phyloP scores from a whole-genome alignment of 805 yeast species.

The Soucietia sequanensis region DNA sequence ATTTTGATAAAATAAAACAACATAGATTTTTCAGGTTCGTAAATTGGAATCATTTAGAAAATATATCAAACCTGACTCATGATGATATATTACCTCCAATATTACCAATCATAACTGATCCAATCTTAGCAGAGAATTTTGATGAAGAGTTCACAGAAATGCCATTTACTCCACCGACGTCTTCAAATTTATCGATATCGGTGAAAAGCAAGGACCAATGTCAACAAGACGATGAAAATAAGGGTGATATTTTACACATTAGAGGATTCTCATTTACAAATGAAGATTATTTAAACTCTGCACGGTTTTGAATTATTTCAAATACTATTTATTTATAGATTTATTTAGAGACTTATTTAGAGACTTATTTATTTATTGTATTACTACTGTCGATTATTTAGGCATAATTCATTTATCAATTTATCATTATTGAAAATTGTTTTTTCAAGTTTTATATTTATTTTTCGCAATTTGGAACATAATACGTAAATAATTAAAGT shows the following conservation, averaged over 20 bases:
- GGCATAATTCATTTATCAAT: too few species aligned
- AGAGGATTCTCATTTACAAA: slow-evolving; percentile 43
- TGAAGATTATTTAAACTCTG: slow-evolving; percentile 33
- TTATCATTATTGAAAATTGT: too few species aligned
- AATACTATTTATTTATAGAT: not conserved
- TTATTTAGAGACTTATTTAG: not conserved
- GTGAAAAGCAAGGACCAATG: slow-evolving; percentile 3
- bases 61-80: slow-evolving; percentile 12
- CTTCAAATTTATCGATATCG: slow-evolving; percentile 11
- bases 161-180: slow-evolving; percentile 33
- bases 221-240: slow-evolving; percentile 4
- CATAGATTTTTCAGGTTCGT: slow-evolving; percentile 41
- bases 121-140: slow-evolving; percentile 45
- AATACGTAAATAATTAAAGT: too few species aligned
- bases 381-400: too few species aligned
- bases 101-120: slow-evolving; percentile 43
- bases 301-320: slow-evolving; percentile 1
- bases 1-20: slow-evolving; percentile 29
- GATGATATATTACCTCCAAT: slow-evolving; percentile 35
- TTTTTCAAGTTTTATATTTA: too few species aligned
- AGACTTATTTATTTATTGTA: slow-evolving; percentile 1
- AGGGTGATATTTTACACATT: slow-evolving; percentile 34
- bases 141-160: slow-evolving; percentile 42
- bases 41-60: slow-evolving; percentile 35
- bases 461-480: too few species aligned